Evolutionary conservation across 257 asterid genomes (phyloP), one percentile per base, ranked within the genome.

Genomic region (Apocynum venetum): DNA sequence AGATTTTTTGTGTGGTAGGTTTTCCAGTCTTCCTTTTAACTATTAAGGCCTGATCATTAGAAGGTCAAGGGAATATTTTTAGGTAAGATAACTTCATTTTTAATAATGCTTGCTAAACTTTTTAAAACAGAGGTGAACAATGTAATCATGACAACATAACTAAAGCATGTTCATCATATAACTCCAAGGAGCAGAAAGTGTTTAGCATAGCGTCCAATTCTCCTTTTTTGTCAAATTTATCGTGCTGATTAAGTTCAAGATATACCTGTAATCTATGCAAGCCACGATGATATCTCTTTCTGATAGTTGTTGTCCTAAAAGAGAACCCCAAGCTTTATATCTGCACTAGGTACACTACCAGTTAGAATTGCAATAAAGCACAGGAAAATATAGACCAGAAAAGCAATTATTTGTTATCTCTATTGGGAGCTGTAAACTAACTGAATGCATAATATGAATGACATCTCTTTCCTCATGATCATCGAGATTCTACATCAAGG

Each of bases 251-350:
- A 80, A 61, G 75, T 59, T 72, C 55, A 75, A 19, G 12, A 36
- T 69, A 7, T 57, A 96, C 97, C 99, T 93, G 92, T 96, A 96
- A 82, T 96, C 99, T 83, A 96, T 93, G 88, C 99, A 96, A 85
- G 97, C 99, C 80, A 96, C 99, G 46, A 96, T 93, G 78, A 93
- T 61, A 80, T 89, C 99, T 85, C 99, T 89, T 84, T 93, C 99
- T 79, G 98, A 87, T 83, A 96, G 81, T 81, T 91, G 98, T 52
- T 84, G 89, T 73, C 98, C 99, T 76, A 96, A 83, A 83, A 96
- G 97, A 78, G 97, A 91, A 82, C 99, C 99, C 98, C 99, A 96
- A 48, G 99, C 99, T 89, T 96, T 96, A 84, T 96, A 96, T 53
- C 99, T 96, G 96, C 72, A 81, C 53, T 51, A 78, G 35, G 59